Conservation (phyloP, 768 basidiomycete genomes). For the Lactarius indigo region DNA sequence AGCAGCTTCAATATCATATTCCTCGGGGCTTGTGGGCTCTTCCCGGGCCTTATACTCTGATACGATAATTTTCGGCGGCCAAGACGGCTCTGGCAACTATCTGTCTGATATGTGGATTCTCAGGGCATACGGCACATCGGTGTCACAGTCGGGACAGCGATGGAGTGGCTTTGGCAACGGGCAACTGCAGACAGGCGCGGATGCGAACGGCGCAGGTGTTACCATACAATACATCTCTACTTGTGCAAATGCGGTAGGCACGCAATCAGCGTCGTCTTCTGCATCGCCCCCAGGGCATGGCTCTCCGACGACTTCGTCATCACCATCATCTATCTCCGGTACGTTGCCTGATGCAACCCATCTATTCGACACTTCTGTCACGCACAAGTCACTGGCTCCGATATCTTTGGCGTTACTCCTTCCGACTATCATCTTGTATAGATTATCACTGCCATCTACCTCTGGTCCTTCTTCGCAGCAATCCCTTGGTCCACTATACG, state of each 20-base stretch:
- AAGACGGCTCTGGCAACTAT: slow-evolving; percentile 60
- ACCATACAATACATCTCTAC: slow-evolving; percentile 51
- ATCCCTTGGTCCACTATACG: slow-evolving; percentile 34
- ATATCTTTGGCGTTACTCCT: slow-evolving; percentile 46
- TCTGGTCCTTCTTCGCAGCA: slow-evolving; percentile 27
- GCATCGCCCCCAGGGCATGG: slow-evolving; percentile 8
- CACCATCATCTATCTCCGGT: slow-evolving; percentile 25
- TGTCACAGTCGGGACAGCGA: slow-evolving; percentile 49
- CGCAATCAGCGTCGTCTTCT: neutral
- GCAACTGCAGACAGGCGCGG: slow-evolving; percentile 53
- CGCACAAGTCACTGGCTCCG: slow-evolving; percentile 47
- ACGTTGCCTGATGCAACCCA: neutral
- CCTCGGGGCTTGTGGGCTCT: slow-evolving; percentile 52
- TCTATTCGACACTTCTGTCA: slow-evolving; percentile 41
- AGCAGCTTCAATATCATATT: slow-evolving; percentile 58
- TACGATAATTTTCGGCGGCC: slow-evolving; percentile 76
- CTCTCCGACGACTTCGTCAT: slow-evolving; percentile 26
- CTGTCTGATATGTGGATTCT: slow-evolving; percentile 77
- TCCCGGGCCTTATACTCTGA: slow-evolving; percentile 52
- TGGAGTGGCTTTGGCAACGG: slow-evolving; percentile 71
- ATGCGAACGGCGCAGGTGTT: slow-evolving; percentile 69
- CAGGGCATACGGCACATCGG: slow-evolving; percentile 61
- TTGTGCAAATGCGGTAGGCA: slow-evolving; percentile 48
- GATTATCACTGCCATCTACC: slow-evolving; percentile 41
- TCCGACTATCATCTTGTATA: slow-evolving; percentile 40